Evolutionary conservation across 805 yeast species (phyloP).

Genomic region (Yamadazyma ubonensis): DNA sequence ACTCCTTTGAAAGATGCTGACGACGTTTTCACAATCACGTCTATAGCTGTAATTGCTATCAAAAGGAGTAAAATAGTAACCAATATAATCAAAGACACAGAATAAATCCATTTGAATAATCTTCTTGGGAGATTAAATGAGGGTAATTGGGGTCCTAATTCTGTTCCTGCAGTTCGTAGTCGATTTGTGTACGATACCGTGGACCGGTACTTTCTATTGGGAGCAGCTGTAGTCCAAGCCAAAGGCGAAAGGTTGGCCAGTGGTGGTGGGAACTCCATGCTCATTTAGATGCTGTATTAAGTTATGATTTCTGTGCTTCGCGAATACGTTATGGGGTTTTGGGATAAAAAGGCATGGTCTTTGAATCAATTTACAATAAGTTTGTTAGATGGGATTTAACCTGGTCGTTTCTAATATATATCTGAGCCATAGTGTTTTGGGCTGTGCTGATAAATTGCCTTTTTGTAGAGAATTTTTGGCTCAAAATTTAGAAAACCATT

Average conservation of each 20-base stretch:
- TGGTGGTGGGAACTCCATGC: conserved; percentile 5
- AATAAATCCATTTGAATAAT: conserved; percentile 28
- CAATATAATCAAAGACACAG: conserved; percentile 25
- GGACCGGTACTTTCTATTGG: neutral
- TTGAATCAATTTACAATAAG: too few relatives aligned
- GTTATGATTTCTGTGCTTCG: neutral
- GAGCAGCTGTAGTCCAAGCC: neutral
- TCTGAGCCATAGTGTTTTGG: too few relatives aligned
- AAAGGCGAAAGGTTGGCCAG: conserved; percentile 3
- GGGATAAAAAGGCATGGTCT: neutral
- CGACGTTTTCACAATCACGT: conserved; percentile 63
- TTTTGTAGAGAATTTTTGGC: too few relatives aligned
- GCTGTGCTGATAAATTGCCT: too few relatives aligned
- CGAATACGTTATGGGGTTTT: neutral
- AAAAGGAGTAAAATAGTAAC: conserved; percentile 47
- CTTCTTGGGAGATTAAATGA: conserved; percentile 20
- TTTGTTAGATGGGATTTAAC: too few relatives aligned
- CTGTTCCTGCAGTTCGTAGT: conserved; percentile 4
- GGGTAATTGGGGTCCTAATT: conserved; percentile 15
- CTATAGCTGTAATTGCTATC: conserved; percentile 73
- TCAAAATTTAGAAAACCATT: too few relatives aligned
- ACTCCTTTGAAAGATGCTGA: conserved; percentile 60
- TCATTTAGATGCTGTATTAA: neutral
- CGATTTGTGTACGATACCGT: neutral
- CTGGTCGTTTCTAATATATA: too few relatives aligned